Evolutionary conservation across 805 yeast genomes (phyloP), one percentile per base, ranked within the genome.

Genomic region (Cyberlindnera mississippiensis): DNA sequence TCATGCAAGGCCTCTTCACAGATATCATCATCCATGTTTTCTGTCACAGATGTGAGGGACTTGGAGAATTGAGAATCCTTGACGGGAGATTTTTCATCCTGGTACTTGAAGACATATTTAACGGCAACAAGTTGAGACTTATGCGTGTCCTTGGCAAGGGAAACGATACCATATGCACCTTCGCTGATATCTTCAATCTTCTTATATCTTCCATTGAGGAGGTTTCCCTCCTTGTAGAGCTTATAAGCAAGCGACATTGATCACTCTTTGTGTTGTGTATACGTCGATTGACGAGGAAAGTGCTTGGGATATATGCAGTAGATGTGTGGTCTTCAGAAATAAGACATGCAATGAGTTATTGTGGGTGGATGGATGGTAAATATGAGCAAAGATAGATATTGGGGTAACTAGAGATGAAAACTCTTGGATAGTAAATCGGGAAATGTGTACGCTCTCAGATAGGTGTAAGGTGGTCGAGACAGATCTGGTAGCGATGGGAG

Each of bases 131-230:
- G 64, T 41, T 69, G 66, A 29, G 68, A 63, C 19, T 72, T 70
- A 17, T 53, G 50, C 4, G 63, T 52, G 61, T 91, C 96, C 54
- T 79, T 80, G 9, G 96, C 97, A 19, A 91, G 71, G 2, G 95
- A 80, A 8, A 91, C 98, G 35, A 85, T 75, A 38, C 98, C 98
- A 62, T 87, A 91, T 0, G 97, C 87, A 24, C 98, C 98, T 61
- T 87, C 90, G 57, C 90, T 86, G 45, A 91, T 76, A 57, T 81
- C 86, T 44, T 77, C 79, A 17, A 88, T 71, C 52, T 82, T 82
- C 44, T 69, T 66, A 65, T 88, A 91, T 42, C 85, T 69, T 41
- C 70, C 70, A 45, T 80, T 73, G 42, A 87, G 67, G 34, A 84
- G 68, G 15, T 68, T 68, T 37, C 75, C 74, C 51, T 67, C 70